These are phyloP conservation scores for Toxicodendron radicans DNA, from an alignment of 345 rosid species.

Conservation along the genomic window DNA sequence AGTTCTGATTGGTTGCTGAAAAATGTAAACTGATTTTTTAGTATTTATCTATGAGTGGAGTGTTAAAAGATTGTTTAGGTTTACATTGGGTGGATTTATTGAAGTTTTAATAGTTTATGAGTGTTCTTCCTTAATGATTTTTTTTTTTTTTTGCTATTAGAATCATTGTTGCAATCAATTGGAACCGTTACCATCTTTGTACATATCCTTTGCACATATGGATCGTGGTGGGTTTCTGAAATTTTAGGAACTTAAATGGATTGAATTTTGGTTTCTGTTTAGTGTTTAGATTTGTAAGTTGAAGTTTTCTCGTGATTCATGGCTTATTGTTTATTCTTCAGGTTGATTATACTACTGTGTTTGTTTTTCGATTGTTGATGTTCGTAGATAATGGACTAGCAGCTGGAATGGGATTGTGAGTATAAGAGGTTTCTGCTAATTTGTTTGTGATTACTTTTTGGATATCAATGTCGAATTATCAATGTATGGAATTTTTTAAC, in stretches of 20 bases:
- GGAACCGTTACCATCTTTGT: slow-evolving; percentile 80
- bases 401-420: slow-evolving; percentile 98
- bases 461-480: not conserved
- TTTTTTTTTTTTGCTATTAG: slow-evolving; percentile 33
- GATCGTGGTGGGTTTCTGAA: slow-evolving; percentile 74
- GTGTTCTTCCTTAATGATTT: slow-evolving; percentile 35
- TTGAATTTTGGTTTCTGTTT: not conserved
- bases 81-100: not conserved
- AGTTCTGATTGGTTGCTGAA: slow-evolving; percentile 1
- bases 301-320: slow-evolving; percentile 5
- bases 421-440: not conserved
- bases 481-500: not conserved
- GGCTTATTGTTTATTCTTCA: slow-evolving; percentile 35
- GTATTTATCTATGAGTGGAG: not conserved
- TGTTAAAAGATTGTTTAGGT: not conserved
- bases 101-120: not conserved
- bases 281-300: slow-evolving; percentile 2
- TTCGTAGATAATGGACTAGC: slow-evolving; percentile 93
- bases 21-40: not conserved
- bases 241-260: not conserved
- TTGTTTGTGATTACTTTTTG: not conserved
- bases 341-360: slow-evolving; percentile 93
- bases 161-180: slow-evolving; percentile 83
- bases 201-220: slow-evolving; percentile 92
- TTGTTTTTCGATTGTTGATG: slow-evolving; percentile 90